Evolutionary conservation across 306 rosid genomes (phyloP).

Genomic region (Arachis stenosperma): DNA sequence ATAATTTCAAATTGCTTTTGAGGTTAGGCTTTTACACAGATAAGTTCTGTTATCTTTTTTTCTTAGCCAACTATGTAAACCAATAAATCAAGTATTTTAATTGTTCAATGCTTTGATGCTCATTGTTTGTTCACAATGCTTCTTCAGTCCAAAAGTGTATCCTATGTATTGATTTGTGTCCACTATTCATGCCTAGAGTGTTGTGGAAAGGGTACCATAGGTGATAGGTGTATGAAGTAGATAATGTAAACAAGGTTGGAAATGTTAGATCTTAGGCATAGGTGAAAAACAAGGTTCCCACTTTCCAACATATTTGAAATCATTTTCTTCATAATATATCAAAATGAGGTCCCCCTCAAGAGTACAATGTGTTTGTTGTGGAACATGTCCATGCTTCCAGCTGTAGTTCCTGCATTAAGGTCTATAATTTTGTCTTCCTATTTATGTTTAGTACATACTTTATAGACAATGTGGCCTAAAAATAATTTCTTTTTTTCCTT

Average conservation of each 20-base stretch:
- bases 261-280: slow-evolving; percentile 30
- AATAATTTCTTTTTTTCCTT: slow-evolving; percentile 21
- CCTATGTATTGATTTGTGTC: slow-evolving; percentile 12
- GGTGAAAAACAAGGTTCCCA: slow-evolving; percentile 38
- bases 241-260: background rate
- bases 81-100: slow-evolving; percentile 59
- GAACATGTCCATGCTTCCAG: slow-evolving; percentile 40
- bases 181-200: slow-evolving; percentile 31
- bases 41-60: slow-evolving; percentile 42
- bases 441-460: slow-evolving; percentile 33
- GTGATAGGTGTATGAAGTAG: no score
- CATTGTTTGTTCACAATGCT: slow-evolving; percentile 3
- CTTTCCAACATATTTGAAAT: slow-evolving; percentile 11
- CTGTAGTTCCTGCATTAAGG: slow-evolving; percentile 45
- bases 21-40: slow-evolving; percentile 52
- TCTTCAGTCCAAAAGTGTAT: slow-evolving; percentile 32
- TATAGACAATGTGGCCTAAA: slow-evolving; percentile 34
- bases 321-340: slow-evolving; percentile 16
- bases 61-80: slow-evolving; percentile 49
- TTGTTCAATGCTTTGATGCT: slow-evolving; percentile 45
- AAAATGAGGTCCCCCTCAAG: slow-evolving; percentile 46
- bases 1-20: slow-evolving; percentile 50
- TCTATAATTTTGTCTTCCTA: slow-evolving; percentile 29
- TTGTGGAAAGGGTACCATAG: background rate
- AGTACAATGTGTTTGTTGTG: slow-evolving; percentile 31